Base-by-base conservation (phyloP, 495 filamentous ascomycete genomes). In the Daldinia concentrica region DNA sequence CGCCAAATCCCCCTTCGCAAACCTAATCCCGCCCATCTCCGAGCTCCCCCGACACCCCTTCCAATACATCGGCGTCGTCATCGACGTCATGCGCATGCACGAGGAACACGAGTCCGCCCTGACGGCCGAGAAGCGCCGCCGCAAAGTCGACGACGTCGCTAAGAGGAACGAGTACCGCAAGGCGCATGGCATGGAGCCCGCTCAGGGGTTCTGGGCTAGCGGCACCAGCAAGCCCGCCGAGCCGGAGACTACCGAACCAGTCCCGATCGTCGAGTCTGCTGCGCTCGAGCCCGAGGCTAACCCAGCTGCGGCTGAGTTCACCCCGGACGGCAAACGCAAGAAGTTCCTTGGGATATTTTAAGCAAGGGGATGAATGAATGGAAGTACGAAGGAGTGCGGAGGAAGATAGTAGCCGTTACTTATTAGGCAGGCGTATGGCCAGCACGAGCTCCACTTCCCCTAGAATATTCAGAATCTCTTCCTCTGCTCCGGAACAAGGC, bases 121-220 rank as follows among this genome's bases (percentile, higher is more conserved):
- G 65, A 89, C 89, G 37, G 82, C 85, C 26, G 91, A 92, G 79
- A 87, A 87, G 82, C 85, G 93, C 41, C 81, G 85, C 62, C 83
- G 83, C 66, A 86, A 87, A 34, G 80, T 90, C 64, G 92, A 95
- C 41, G 94, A 98, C 81, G 90, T 92, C 37, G 82, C 87, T 77
- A 95, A 96, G 87, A 83, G 94, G 68, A 82, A 82, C 48, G 86
- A 90, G 79, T 98, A 91, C 79, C 88, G 92, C 54, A 87, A 90
- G 82, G 93, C 92, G 58, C 93, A 97, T 85, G 93, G 93, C 8
- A 29, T 95, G 74, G 89, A 90, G 70, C 85, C 88, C 48, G 80
- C 86, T 68, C 79, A 76, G 64, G 79, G 81, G 12, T 57, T 82
- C 54, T 74, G 43, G 26, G 3, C 29, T 17, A 30, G 17, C 54